Evolutionary conservation across 805 yeast genomes (phyloP), one percentile per base, ranked within the genome.

Genomic region (Priceomyces haplophilus): DNA sequence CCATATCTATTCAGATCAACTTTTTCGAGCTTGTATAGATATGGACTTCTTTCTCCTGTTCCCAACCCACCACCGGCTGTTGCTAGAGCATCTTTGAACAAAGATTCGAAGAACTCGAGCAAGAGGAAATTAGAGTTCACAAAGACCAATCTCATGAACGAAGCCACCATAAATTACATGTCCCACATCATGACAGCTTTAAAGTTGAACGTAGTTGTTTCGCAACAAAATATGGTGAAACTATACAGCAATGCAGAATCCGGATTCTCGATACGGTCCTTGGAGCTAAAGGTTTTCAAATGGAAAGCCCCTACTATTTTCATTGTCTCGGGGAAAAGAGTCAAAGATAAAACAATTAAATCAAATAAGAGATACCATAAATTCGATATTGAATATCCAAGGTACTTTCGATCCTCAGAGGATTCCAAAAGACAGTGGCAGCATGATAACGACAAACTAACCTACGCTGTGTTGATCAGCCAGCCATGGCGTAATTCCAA

Each of bases 241-340:
- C 72, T 90, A 8, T 90, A 83, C 53, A 69, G 75, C 7, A 97
- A 95, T 0, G 67, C 88, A 7, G 83, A 79, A 37, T 71, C 81
- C 2, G 98, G 98, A 1, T 91, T 86, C 58, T 87, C 96, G 0
- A 87, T 90, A 76, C 67, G 95, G 23, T 84, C 96, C 0, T 75
- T 91, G 44, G 96, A 90, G 62, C 76, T 83, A 43, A 87, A 83
- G 48, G 85, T 84, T 0, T 80, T 88, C 68, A 88, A 89, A 53
- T 91, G 97, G 96, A 81, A 79, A 51, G 93, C 96, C 0, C 96
- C 97, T 0, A 79, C 96, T 0, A 58, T 91, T 1, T 50, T 90
- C 7, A 46, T 90, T 0, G 68, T 91, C 0, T 75, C 79, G 2
- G 98, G 97, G 0, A 75, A 72, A 50, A 58, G 79, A 37, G 58